phyloP scores from a whole-genome alignment of 306 rosid species.

The Vigna angularis region DNA sequence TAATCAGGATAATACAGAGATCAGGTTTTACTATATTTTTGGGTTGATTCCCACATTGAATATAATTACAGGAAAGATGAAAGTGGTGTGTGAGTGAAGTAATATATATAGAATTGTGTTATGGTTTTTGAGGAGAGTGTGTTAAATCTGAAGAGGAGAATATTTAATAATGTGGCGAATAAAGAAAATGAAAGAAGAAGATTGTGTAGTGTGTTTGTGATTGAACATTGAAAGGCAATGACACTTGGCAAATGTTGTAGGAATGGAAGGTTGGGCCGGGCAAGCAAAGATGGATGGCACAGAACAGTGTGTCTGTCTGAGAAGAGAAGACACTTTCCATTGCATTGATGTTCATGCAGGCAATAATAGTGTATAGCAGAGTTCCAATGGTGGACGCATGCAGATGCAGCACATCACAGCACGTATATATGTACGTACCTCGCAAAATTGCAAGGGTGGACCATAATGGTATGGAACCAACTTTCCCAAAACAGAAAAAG shows the following conservation, averaged over 20 bases:
- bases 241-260: constrained; percentile 23
- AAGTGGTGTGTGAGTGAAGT: too few relatives aligned
- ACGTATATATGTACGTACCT: background rate
- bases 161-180: background rate
- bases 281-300: background rate
- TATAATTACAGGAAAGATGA: too few relatives aligned
- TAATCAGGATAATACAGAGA: background rate
- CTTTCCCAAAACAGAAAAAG: constrained; percentile 42
- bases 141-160: background rate
- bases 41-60: background rate
- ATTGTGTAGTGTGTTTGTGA: background rate
- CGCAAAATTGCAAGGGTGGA: constrained; percentile 34
- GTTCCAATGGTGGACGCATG: constrained; percentile 21
- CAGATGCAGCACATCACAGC: background rate
- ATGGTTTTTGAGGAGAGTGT: background rate
- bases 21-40: background rate
- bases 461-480: constrained; percentile 8
- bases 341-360: background rate
- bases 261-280: constrained; percentile 39
- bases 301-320: background rate
- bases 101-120: too few relatives aligned
- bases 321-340: constrained; percentile 11
- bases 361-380: constrained; percentile 20
- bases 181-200: constrained; percentile 22
- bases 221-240: background rate